Evolutionary conservation across 139 green algal genomes (phyloP).

Genomic region (Chara braunii): DNA sequence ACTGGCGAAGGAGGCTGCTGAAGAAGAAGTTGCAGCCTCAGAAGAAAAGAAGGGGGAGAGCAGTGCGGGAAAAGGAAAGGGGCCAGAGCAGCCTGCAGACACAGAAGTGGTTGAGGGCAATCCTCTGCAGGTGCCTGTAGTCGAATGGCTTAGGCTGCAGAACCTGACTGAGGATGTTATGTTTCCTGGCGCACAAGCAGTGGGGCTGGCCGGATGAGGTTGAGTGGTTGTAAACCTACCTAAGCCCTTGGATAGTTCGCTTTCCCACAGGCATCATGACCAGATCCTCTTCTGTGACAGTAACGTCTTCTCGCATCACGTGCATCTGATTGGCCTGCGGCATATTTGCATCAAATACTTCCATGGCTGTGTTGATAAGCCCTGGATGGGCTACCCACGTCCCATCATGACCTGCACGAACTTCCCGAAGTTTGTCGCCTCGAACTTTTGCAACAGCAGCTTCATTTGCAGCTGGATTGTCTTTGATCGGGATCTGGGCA

Average conservation of each 20-base stretch:
- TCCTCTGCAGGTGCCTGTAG: too few relatives aligned
- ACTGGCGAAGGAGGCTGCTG: too few relatives aligned
- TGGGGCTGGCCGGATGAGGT: too few relatives aligned
- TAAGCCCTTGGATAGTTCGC: conserved; percentile 57
- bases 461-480: conserved; percentile 62
- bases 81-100: too few relatives aligned
- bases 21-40: too few relatives aligned
- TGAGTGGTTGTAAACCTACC: too few relatives aligned
- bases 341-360: conserved; percentile 73
- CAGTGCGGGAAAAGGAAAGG: too few relatives aligned
- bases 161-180: too few relatives aligned
- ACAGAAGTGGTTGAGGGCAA: too few relatives aligned
- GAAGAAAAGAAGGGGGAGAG: too few relatives aligned
- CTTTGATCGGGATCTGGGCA: conserved; percentile 81
- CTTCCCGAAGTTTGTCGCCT: conserved; percentile 79
- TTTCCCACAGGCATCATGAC: conserved; percentile 47
- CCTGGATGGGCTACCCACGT: conserved; percentile 76
- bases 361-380: conserved; percentile 57
- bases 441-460: conserved; percentile 63
- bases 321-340: conserved; percentile 63
- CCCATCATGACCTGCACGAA: conserved; percentile 72
- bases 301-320: conserved; percentile 56
- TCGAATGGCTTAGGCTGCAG: too few relatives aligned
- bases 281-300: conserved; percentile 48
- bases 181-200: too few relatives aligned